Percentiles rank a stretch among this genome's conserved stretches.
These are phyloP conservation scores for Neurospora discreta DNA, from an alignment of 495 filamentous ascomycete genomes.

Conservation along the genomic window DNA sequence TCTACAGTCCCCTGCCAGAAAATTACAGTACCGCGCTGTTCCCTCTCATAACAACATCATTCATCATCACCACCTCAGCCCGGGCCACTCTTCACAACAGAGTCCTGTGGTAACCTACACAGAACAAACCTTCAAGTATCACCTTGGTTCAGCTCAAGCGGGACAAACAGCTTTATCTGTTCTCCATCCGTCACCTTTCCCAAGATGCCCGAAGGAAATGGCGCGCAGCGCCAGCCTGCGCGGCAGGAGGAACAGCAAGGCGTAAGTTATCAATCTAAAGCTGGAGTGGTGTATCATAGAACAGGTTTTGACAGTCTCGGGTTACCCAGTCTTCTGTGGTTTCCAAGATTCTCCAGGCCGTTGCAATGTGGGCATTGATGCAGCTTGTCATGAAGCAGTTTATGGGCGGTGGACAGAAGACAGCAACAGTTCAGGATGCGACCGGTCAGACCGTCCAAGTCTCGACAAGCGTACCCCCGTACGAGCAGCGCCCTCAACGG, in stretches of 20 bases:
- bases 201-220: constrained; percentile 29
- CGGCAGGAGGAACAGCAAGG: constrained; percentile 22
- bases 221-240: constrained; percentile 16
- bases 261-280: constrained; percentile 18
- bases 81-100: background rate
- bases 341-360: constrained; percentile 27
- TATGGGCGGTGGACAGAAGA: constrained; percentile 34
- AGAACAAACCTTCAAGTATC: background rate
- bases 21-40: background rate
- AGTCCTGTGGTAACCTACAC: background rate
- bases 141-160: background rate
- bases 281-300: background rate
- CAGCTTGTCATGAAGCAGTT: constrained; percentile 37
- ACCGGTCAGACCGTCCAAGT: constrained; percentile 34
- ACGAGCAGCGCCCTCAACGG: constrained; percentile 47
- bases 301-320: constrained; percentile 10
- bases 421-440: constrained; percentile 35
- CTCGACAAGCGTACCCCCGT: constrained; percentile 48
- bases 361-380: constrained; percentile 34
- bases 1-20: background rate
- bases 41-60: background rate
- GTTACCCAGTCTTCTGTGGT: constrained; percentile 20
- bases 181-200: background rate
- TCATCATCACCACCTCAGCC: background rate
- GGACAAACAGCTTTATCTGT: background rate